phyloP scores from a whole-genome alignment of 192 early-diverging fungal genomes.

The Haplosporangium gracile region DNA sequence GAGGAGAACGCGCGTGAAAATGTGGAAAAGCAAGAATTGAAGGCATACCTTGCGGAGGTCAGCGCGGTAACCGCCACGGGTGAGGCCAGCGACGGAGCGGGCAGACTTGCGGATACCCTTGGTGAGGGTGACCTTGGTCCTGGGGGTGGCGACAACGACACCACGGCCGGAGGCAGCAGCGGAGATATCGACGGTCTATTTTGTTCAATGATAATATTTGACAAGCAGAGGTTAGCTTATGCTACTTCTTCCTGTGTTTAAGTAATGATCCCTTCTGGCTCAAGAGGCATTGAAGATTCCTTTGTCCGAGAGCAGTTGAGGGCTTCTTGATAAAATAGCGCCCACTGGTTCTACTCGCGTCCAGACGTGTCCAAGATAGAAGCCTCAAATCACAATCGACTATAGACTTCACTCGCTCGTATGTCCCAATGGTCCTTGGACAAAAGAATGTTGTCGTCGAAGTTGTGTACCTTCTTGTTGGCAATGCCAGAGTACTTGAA shows the following conservation, averaged over 20 bases:
- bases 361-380: too few species aligned
- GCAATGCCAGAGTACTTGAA: slow-evolving; percentile 88
- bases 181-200: slow-evolving; percentile 71
- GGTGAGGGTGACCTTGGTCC: slow-evolving; percentile 70
- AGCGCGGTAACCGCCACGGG: slow-evolving; percentile 74
- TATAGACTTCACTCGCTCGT: too few species aligned
- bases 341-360: too few species aligned
- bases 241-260: not conserved
- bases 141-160: slow-evolving; percentile 72
- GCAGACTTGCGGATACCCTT: slow-evolving; percentile 75
- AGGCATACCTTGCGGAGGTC: slow-evolving; percentile 74
- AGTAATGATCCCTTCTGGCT: not conserved
- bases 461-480: slow-evolving; percentile 73
- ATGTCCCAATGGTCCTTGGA: too few species aligned
- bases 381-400: too few species aligned
- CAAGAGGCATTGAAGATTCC: not conserved
- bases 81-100: slow-evolving; percentile 70
- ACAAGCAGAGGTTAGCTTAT: not conserved
- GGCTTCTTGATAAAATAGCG: too few species aligned
- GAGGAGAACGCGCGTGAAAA: not conserved
- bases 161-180: slow-evolving; percentile 70
- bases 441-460: too few species aligned
- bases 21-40: not conserved
- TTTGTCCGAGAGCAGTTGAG: not conserved
- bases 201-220: not conserved